Evolutionary conservation across 371 early-diverging fungal genomes (phyloP), one percentile per base, ranked within the genome.

Genomic region (Apophysomyces elegans): DNA sequence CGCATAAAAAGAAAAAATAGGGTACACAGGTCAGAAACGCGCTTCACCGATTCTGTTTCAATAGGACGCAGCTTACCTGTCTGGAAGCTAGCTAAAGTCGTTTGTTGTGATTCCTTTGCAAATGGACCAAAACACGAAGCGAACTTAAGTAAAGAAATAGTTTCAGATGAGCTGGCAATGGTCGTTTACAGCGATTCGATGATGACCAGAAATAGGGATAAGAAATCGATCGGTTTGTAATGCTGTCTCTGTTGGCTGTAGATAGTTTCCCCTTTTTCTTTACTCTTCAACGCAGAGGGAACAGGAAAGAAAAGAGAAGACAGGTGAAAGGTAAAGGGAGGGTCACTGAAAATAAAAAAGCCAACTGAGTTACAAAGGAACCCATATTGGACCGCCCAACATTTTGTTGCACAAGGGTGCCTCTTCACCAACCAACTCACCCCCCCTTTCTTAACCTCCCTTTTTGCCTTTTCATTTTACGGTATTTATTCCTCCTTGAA

Each of bases 101-200:
- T 47, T 50, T 50, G 54, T 50, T 50, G 54, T 50, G 54, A 50
- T 50, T 50, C 54, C 54, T 50, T 50, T 3, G 54, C 54, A 50
- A 50, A 18, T 21, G 16, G 54, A 50, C 54, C 54, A 50, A 50
- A 50, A 50, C 54, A 50, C 54, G 54, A 50, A 16, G 54, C 21
- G 16, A n/a, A 21, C 54, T 50, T 50, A 21, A 26, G 54, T 50
- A 16, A 50, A 26, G 54, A 50, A 50, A 50, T 26, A 50, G 54
- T 50, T 50, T 50, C 54, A 50, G 54, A 50, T 50, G 54, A 50
- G 21, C 54, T 9, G 54, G 54, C 21, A 26, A 18, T 9, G 21
- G 54, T 18, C 54, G 54, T 50, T 45, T 18, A 18, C 32, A 45
- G 21, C 16, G 32, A 50, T 21, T 50, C 54, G 21, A 50, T 50